Base-by-base conservation (phyloP, 2,329 filamentous ascomycete species). In the Verticillium albo-atrum region DNA sequence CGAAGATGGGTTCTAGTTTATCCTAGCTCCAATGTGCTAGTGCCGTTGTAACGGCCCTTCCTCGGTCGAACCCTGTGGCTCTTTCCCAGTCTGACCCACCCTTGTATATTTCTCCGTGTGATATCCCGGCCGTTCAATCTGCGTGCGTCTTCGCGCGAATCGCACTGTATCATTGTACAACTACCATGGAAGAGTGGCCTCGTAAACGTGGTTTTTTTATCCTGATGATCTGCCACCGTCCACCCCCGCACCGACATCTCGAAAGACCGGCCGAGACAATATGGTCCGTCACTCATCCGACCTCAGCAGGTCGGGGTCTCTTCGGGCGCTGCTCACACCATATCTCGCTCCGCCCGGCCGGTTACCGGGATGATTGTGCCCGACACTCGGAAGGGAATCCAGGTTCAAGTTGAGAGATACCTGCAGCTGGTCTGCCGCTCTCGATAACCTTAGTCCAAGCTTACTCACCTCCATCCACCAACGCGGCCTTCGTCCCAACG, bases 401-500 rank as follows among this genome's bases (percentile, higher is more conserved):
- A 20, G 42, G 6, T 47, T 32, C 30, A 32, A 14, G 10, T 32
- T 14, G 14, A 9, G 30, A 32, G 30, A 32, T 14, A 10, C 14
- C 30, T 2, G 4, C 30, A 9, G 3, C 30, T 9, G 14, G 14
- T 6, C 5, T 14, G 14, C 14, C 30, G 5, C 30, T 7, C 14
- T 32, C 30, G 14, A 32, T 6, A 32, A 14, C 35, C 3, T 3
- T 17, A 6, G 15, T 15, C 35, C 35, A 17, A n/a, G 17, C 23
- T 25, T 4, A 3, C 35, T 86, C 78, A 94, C 69, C 94, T 85
- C 95, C 95, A 98, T 1, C 95, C 95, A 12, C 94, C 94, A 34
- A 98, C 94, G 65, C 94, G 82, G 26, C 94, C 92, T 75, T 98
- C 94, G 72, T 98, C 95, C 95, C 95, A 98, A 67, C 95, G 83